Percentiles rank a stretch among this genome's conserved stretches.
These are phyloP conservation scores for Solanum sitiens DNA, from an alignment of 257 asterid species.

Conservation along the genomic window DNA sequence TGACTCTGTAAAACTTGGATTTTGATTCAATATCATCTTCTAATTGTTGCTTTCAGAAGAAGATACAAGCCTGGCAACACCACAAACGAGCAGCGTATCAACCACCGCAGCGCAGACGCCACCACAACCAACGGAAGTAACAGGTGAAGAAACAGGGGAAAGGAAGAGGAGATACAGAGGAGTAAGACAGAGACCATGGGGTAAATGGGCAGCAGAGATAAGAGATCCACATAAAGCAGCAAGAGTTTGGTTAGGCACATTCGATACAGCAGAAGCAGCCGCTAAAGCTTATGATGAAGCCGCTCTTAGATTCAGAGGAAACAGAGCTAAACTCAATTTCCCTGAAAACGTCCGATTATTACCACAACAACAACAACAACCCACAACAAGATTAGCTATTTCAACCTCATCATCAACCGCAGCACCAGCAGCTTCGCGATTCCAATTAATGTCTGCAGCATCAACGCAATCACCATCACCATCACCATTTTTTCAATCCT, in stretches of 20 bases:
- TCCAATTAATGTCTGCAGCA: neutral
- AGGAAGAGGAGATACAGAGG: conserved; percentile 68
- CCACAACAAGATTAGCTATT: conserved; percentile 1
- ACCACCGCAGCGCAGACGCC: neutral
- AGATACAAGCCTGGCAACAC: conserved; percentile 3
- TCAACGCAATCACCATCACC: neutral
- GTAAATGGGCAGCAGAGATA: conserved; percentile 96
- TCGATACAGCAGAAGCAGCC: conserved; percentile 89
- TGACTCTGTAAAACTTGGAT: neutral
- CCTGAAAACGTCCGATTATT: conserved; percentile 51
- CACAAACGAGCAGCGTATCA: conserved; percentile 8
- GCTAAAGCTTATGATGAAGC: conserved; percentile 92
- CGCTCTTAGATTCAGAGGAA: conserved; percentile 76
- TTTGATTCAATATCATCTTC: neutral
- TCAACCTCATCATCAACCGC: neutral
- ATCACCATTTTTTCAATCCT: neutral
- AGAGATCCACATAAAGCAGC: conserved; percentile 87
- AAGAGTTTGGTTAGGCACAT: conserved; percentile 91
- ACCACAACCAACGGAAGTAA: conserved; percentile 8
- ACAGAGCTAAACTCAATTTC: conserved; percentile 80
- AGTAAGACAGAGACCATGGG: conserved; percentile 91
- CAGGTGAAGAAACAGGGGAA: conserved; percentile 41
- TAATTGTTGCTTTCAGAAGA: conserved; percentile 7
- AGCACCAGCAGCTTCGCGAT: neutral
- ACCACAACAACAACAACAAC: conserved; percentile 16